phyloP scores from a whole-genome alignment of 345 rosid species.

The Eucalyptus coolabah region DNA sequence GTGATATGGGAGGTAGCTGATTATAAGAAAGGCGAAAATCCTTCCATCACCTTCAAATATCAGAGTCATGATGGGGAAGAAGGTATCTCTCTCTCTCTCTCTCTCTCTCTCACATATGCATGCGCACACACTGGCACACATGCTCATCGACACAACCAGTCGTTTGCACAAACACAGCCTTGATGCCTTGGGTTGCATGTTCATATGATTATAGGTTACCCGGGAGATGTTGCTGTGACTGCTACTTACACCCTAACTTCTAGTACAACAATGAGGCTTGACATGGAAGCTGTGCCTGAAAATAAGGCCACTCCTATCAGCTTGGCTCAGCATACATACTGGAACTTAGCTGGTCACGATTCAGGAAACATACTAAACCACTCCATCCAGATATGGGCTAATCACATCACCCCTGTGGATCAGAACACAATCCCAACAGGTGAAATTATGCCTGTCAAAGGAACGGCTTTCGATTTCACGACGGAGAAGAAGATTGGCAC shows the following conservation, averaged over 20 bases:
- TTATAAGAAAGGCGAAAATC: conserved; percentile 45
- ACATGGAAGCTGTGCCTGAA: conserved; percentile 81
- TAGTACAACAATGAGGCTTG: conserved; percentile 61
- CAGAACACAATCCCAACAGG: conserved; percentile 73
- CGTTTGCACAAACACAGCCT: not conserved
- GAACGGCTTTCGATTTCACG: conserved; percentile 82
- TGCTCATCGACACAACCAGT: not conserved
- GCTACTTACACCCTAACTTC: conserved; percentile 76
- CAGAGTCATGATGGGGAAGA: conserved; percentile 75
- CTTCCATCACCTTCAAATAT: conserved; percentile 67
- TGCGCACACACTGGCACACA: not conserved
- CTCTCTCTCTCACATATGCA: not conserved
- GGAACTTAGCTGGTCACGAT: conserved; percentile 84
- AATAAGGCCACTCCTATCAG: conserved; percentile 71
- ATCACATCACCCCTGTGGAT: conserved; percentile 81
- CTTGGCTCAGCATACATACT: conserved; percentile 94
- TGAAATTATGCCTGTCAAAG: conserved; percentile 61
- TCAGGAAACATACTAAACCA: conserved; percentile 69
- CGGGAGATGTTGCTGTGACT: conserved; percentile 62
- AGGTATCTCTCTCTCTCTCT: conserved; percentile 27
- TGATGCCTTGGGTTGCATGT: not conserved
- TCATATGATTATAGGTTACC: conserved; percentile 44
- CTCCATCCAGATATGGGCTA: conserved; percentile 62
- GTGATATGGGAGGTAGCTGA: conserved; percentile 66
- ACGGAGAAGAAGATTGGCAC: conserved; percentile 55